phyloP scores from a whole-genome alignment of 331 rosid species.

The Rosa hybrid region DNA sequence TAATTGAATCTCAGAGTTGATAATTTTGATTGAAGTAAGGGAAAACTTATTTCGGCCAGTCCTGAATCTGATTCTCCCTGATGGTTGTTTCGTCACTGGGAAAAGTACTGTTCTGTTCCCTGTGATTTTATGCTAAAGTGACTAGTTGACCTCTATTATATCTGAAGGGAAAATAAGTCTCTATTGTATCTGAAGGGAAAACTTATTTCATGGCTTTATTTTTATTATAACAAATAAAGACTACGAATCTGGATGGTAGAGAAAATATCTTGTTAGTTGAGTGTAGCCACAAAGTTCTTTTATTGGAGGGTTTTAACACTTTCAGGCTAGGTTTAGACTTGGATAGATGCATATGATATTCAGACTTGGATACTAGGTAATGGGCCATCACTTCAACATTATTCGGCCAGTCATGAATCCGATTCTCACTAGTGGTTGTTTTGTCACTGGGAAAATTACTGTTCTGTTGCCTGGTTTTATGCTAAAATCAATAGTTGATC shows the following conservation, averaged over 20 bases:
- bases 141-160: conserved; percentile 1
- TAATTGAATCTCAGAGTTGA: not conserved
- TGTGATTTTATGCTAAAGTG: conserved; percentile 1
- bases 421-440: not conserved
- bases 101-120: not conserved
- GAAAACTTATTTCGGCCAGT: not conserved
- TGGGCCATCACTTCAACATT: not conserved
- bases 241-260: not conserved
- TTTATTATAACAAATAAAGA: too few species aligned
- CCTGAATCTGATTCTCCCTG: not conserved
- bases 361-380: not conserved
- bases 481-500: not conserved
- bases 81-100: not conserved
- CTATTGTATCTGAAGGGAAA: too few species aligned
- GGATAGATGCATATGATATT: not conserved
- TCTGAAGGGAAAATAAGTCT: not conserved
- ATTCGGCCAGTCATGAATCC: conserved; percentile 3
- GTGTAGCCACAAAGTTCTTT: not conserved
- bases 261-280: not conserved
- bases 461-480: conserved; percentile 1
- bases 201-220: too few species aligned
- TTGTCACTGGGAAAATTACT: not conserved
- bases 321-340: not conserved
- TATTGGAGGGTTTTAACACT: not conserved
- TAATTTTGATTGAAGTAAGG: not conserved